Evolutionary conservation across 1,284 basidiomycete genomes (phyloP), one percentile per base, ranked within the genome.

Genomic region (Ceratorhiza oryzae-sativae): DNA sequence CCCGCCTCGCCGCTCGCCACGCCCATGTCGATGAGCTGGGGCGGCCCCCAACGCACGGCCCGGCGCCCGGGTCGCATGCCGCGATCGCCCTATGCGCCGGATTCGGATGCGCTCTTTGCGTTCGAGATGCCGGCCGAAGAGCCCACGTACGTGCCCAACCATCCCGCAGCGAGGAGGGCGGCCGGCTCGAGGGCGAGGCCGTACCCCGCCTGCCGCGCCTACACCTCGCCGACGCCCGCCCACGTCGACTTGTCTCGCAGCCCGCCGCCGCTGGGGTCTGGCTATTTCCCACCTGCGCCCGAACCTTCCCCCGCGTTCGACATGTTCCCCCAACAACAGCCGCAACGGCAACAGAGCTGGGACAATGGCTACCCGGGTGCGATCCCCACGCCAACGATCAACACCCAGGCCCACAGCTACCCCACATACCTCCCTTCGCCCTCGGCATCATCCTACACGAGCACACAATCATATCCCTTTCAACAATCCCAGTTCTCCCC

Each of bases 51-150:
- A 25, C 65, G 65, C 25, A 42, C 39, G 34, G 30, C 27, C 4
- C 39, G 45, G 6, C 65, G 53, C 0, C 45, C 61, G 27, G 34
- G 25, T 30, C 65, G 65, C 6, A 56, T 18, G 36, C 41, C 65
- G 15, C 53, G 53, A 15, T 48, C 51, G 39, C 58, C 56, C 15
- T 59, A 59, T 59, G 36, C 56, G 12, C 39, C 42, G 23, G 65
- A 70, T 27, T 27, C 58, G 23, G 65, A 70, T 20, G 65, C 53
- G 65, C 65, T 70, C 23, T 70, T 70, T 48, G 51, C 65, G 27
- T 55, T 70, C 23, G 65, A 70, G 25, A 70, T 70, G 65, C 65
- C 65, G 10, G 4, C 63, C 1, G 65, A 70, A 27, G 65, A 70
- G n/a, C 53, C 65, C 3, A 10, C 53, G n/a, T 70, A 45, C 20